Evolutionary conservation across 176 grass and related monocot species (phyloP).

Genomic region (Pharus latifolius): DNA sequence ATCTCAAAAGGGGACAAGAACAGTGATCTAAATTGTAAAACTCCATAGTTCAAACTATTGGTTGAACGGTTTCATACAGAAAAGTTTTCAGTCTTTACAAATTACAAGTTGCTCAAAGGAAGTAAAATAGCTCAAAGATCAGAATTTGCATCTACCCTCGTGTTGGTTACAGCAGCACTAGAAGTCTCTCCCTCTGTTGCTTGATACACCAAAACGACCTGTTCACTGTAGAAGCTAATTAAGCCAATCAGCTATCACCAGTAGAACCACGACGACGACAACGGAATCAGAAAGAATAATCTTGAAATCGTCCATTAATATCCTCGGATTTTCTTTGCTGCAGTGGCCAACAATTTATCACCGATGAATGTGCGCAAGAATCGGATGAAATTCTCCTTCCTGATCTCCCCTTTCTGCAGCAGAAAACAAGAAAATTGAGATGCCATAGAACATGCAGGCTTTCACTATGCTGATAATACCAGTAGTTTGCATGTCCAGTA

Average conservation of each 20-base stretch:
- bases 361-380: slow-evolving; percentile 43
- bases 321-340: slow-evolving; percentile 50
- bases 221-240: background rate
- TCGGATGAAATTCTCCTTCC: slow-evolving; percentile 57
- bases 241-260: slow-evolving; percentile 5
- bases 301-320: slow-evolving; percentile 20
- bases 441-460: background rate
- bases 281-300: background rate
- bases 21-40: background rate
- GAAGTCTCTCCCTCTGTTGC: background rate
- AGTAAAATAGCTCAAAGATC: background rate
- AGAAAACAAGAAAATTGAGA: slow-evolving; percentile 1
- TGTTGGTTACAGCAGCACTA: slow-evolving; percentile 24
- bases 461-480: background rate
- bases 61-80: background rate
- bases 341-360: slow-evolving; percentile 47
- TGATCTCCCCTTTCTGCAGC: slow-evolving; percentile 61
- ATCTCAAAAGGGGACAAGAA: too few relatives aligned
- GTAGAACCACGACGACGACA: background rate
- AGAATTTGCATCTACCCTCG: slow-evolving; percentile 13
- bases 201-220: background rate
- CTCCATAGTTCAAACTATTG: background rate
- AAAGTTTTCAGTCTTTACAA: slow-evolving; percentile 21
- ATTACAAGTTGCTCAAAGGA: slow-evolving; percentile 9
- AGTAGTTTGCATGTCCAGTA: background rate